These are phyloP conservation scores for Zea luxurians DNA, from an alignment of 176 grass and related monocot species.

Conservation along the genomic window DNA sequence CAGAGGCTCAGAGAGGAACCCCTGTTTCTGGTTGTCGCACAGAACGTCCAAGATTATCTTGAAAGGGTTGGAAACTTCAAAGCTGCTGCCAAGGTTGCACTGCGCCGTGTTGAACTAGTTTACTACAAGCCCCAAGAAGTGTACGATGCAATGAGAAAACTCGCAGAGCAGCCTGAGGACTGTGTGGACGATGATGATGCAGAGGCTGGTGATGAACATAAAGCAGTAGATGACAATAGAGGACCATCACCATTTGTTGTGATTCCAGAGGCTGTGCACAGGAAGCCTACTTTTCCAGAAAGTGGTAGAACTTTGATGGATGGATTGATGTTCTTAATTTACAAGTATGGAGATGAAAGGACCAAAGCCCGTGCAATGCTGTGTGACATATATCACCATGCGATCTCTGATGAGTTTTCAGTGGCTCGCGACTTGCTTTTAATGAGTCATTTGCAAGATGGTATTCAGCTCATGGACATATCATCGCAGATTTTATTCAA, in stretches of 20 bases:
- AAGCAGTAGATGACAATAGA: conserved; percentile 43
- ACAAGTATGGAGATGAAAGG: conserved; percentile 90
- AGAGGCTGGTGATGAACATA: conserved; percentile 53
- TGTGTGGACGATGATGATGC: conserved; percentile 51
- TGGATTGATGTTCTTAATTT: conserved; percentile 79
- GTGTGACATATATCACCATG: conserved; percentile 97
- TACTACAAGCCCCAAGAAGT: conserved; percentile 99
- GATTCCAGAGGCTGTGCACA: conserved; percentile 78
- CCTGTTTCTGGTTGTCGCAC: conserved; percentile 82
- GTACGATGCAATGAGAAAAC: conserved; percentile 87
- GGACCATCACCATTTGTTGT: conserved; percentile 67
- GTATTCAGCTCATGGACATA: conserved; percentile 93
- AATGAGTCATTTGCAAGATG: conserved; percentile 98
- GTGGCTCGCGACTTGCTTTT: conserved; percentile 88
- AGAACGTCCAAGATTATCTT: conserved; percentile 90
- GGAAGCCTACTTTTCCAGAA: conserved; percentile 85
- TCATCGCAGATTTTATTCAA: conserved; percentile 93
- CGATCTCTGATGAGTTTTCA: conserved; percentile 83
- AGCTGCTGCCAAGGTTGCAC: conserved; percentile 77
- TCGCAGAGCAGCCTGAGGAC: conserved; percentile 58
- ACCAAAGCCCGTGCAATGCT: conserved; percentile 97
- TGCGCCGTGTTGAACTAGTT: conserved; percentile 77
- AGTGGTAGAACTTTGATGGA: conserved; percentile 80
- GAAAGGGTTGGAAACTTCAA: conserved; percentile 68
- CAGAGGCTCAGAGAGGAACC: conserved; percentile 94